Conservation (phyloP, 2,329 filamentous ascomycete species). For the Apiospora marii region DNA sequence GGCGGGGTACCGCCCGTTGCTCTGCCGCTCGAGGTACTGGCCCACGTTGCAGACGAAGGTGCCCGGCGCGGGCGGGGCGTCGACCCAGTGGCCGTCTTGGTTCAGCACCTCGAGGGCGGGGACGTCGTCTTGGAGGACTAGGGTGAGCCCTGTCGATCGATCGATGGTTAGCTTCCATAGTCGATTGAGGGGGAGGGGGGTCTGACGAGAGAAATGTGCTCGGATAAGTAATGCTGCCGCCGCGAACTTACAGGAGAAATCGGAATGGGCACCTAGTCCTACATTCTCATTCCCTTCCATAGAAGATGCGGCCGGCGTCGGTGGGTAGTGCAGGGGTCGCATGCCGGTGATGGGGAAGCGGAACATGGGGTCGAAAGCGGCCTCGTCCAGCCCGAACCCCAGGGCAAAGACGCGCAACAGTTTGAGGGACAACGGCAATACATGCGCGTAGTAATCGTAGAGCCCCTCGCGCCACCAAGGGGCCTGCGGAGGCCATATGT, state of each 20-base stretch:
- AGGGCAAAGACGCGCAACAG: conserved; percentile 47
- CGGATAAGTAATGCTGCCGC: background rate
- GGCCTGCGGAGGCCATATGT: conserved; percentile 44
- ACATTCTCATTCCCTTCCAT: conserved; percentile 32
- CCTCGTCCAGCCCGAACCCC: conserved; percentile 48
- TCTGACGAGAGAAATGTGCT: background rate
- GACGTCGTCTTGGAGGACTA: conserved; percentile 44
- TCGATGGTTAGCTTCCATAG: background rate
- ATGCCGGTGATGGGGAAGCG: conserved; percentile 51
- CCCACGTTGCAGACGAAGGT: conserved; percentile 51
- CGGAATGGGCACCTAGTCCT: conserved; percentile 50
- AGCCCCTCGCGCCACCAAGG: conserved; percentile 45
- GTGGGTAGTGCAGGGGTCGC: conserved; percentile 50
- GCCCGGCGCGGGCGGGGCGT: conserved; percentile 43
- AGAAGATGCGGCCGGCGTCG: conserved; percentile 36
- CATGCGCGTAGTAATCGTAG: conserved; percentile 44
- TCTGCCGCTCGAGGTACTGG: conserved; percentile 49
- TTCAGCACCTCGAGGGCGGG: conserved; percentile 49
- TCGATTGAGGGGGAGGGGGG: too few species aligned
- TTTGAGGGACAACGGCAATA: conserved; percentile 42
- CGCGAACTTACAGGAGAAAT: conserved; percentile 45
- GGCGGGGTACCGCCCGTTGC: conserved; percentile 47
- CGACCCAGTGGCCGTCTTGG: conserved; percentile 49
- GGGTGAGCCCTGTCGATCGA: conserved; percentile 43
- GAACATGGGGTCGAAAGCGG: conserved; percentile 46